A percentile compares a stretch with the other conserved stretches of the same genome.
phyloP scores from a whole-genome alignment of 306 rosid species.

The Echinosophora koreensis region DNA sequence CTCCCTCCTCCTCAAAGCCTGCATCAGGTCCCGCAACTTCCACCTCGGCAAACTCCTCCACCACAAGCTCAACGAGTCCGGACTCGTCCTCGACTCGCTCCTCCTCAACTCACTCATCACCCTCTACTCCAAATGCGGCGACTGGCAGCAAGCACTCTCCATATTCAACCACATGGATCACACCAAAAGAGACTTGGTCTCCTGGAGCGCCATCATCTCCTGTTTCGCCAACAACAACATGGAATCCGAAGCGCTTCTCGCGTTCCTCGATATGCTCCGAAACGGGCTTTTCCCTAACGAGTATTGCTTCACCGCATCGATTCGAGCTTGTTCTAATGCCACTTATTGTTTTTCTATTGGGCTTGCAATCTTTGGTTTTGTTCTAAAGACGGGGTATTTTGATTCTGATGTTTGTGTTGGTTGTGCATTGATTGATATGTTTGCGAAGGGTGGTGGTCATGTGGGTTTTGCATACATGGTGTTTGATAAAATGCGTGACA shows the following conservation, averaged over 20 bases:
- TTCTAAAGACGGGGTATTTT: slow-evolving; percentile 62
- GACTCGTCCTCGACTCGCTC: slow-evolving; percentile 53
- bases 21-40: slow-evolving; percentile 57
- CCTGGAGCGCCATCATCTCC: slow-evolving; percentile 65
- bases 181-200: slow-evolving; percentile 54
- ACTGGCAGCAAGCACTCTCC: slow-evolving; percentile 43
- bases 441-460: slow-evolving; percentile 53
- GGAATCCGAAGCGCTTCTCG: slow-evolving; percentile 48
- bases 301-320: slow-evolving; percentile 61
- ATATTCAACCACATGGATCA: slow-evolving; percentile 52
- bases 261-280: slow-evolving; percentile 56
- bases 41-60: slow-evolving; percentile 63
- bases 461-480: slow-evolving; percentile 55
- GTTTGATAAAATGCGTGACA: slow-evolving; percentile 65
- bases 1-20: slow-evolving; percentile 63
- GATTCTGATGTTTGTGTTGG: slow-evolving; percentile 67
- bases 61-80: slow-evolving; percentile 46
- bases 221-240: slow-evolving; percentile 60
- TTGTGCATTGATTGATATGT: slow-evolving; percentile 71
- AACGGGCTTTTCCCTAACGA: slow-evolving; percentile 59
- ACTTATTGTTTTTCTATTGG: slow-evolving; percentile 37
- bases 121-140: slow-evolving; percentile 68
- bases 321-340: slow-evolving; percentile 56
- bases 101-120: slow-evolving; percentile 65
- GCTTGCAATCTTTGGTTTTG: slow-evolving; percentile 47